phyloP scores from a whole-genome alignment of 345 rosid genomes.

The Psidium guajava region DNA sequence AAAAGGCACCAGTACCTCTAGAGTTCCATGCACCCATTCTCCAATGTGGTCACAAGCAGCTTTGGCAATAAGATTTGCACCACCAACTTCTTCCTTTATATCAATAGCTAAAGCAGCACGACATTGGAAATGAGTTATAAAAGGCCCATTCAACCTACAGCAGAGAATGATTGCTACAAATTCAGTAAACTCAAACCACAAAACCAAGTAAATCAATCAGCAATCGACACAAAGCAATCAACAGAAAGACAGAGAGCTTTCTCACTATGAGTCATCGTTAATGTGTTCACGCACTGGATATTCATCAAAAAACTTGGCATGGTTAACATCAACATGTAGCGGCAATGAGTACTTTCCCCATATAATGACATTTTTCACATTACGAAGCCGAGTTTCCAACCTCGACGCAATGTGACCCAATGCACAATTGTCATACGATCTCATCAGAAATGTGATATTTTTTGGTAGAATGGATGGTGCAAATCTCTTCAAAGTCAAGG shows the following conservation, averaged over 20 bases:
- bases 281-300: slow-evolving; percentile 73
- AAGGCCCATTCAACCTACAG: slow-evolving; percentile 68
- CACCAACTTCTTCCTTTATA: slow-evolving; percentile 33
- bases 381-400: slow-evolving; percentile 61
- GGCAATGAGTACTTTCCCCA: slow-evolving; percentile 47
- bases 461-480: slow-evolving; percentile 90
- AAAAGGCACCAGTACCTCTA: slow-evolving; percentile 42
- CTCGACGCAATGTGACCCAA: slow-evolving; percentile 87
- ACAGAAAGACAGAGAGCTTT: background rate
- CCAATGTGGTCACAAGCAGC: slow-evolving; percentile 95
- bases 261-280: slow-evolving; percentile 69
- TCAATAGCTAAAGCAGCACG: slow-evolving; percentile 96
- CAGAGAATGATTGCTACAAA: background rate
- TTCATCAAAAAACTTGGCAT: slow-evolving; percentile 79
- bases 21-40: slow-evolving; percentile 98
- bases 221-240: too few species aligned
- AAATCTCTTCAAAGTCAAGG: slow-evolving; percentile 86
- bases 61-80: slow-evolving; percentile 95
- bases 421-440: slow-evolving; percentile 96
- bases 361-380: slow-evolving; percentile 84
- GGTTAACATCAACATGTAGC: slow-evolving; percentile 62
- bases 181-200: background rate
- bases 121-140: slow-evolving; percentile 31
- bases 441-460: slow-evolving; percentile 85
- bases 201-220: background rate